Conservation (phyloP, 768 basidiomycete genomes). For the Suillus hirtellus region DNA sequence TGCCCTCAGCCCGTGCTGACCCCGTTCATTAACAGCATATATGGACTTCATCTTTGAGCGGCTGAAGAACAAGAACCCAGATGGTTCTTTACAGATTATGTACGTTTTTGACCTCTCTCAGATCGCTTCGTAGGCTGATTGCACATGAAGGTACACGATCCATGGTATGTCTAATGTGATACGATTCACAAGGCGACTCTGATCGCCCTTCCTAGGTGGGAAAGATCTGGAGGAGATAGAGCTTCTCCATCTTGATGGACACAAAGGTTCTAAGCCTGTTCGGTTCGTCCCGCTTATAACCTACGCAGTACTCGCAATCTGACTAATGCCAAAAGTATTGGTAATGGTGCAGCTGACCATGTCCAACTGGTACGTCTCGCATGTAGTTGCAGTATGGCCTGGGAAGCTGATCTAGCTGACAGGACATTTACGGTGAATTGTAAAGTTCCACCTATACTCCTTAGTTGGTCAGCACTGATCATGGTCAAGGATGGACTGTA, state of each 20-base stretch:
- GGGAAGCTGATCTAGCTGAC: slow-evolving; percentile 10
- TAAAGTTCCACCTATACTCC: slow-evolving; percentile 26
- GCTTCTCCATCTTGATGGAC: slow-evolving; percentile 83
- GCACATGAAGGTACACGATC: slow-evolving; percentile 67
- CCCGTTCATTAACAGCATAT: slow-evolving; percentile 51
- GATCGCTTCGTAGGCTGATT: neutral
- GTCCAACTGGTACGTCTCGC: slow-evolving; percentile 66
- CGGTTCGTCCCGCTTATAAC: slow-evolving; percentile 37
- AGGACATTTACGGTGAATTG: slow-evolving; percentile 98
- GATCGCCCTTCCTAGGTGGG: slow-evolving; percentile 42
- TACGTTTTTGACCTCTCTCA: slow-evolving; percentile 21
- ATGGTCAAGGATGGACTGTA: slow-evolving; percentile 80
- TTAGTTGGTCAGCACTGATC: slow-evolving; percentile 1
- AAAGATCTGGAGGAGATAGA: slow-evolving; percentile 86
- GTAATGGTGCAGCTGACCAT: slow-evolving; percentile 95
- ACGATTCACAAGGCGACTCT: slow-evolving; percentile 6
- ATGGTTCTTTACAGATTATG: slow-evolving; percentile 96
- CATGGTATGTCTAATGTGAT: slow-evolving; percentile 53
- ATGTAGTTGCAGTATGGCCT: neutral
- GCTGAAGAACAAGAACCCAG: slow-evolving; percentile 78
- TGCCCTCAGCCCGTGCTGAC: neutral
- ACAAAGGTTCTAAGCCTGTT: slow-evolving; percentile 83
- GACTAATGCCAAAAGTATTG: slow-evolving; percentile 52
- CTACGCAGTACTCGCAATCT: slow-evolving; percentile 1
- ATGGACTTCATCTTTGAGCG: slow-evolving; percentile 91